A percentile compares a stretch with the other conserved stretches of the same genome.
Conservation (phyloP, 805 yeast species). For the Maudiozyma serrabonitensis region DNA sequence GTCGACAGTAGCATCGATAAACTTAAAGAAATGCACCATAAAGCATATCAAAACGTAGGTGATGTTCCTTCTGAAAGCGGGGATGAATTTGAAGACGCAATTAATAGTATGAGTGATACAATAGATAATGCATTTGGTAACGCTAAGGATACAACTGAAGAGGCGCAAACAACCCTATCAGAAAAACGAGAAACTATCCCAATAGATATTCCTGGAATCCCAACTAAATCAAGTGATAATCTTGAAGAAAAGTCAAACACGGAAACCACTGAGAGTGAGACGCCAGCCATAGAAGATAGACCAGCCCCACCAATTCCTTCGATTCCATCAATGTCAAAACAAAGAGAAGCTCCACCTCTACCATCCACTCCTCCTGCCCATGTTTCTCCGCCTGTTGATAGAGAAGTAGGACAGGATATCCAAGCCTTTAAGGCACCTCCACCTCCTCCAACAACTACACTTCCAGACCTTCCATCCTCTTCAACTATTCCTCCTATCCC, state of each 20-base stretch:
- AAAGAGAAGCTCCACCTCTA: neutral
- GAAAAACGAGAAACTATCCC: neutral
- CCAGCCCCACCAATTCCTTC: neutral
- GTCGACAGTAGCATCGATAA: neutral
- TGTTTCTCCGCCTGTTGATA: neutral
- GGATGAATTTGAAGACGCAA: constrained; percentile 33
- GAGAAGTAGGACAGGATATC: neutral
- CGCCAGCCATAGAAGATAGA: neutral
- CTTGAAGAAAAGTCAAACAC: neutral
- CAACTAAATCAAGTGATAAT: neutral
- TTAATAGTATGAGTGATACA: constrained; percentile 22
- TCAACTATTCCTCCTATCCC: neutral
- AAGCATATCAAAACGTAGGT: constrained; percentile 8
- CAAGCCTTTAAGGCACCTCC: neutral
- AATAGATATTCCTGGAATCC: neutral
- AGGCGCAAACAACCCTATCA: neutral
- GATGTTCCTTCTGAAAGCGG: constrained; percentile 1
- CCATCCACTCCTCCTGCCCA: neutral
- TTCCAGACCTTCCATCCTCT: constrained; percentile 1
- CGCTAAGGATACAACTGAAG: neutral
- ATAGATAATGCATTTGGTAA: neutral
- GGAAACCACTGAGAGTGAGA: neutral
- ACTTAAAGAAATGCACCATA: neutral
- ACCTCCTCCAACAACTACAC: neutral
- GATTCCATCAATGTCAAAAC: neutral